Base-by-base conservation (phyloP, 164 flowering plant genomes). In the Houttuynia cordata region DNA sequence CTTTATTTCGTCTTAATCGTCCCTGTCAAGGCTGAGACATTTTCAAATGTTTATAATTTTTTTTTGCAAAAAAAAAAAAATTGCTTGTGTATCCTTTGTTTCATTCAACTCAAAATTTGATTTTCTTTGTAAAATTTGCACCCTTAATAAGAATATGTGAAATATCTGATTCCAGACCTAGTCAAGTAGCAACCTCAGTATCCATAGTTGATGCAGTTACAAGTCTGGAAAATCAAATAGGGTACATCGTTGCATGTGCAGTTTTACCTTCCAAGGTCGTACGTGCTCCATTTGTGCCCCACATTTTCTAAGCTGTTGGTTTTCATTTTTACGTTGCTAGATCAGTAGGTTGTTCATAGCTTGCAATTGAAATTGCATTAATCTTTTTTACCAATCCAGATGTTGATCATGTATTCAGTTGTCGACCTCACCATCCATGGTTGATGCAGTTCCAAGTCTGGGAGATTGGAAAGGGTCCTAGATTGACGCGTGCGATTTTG, bases 221-320 rank as follows among this genome's bases (percentile, higher is more conserved):
- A 22, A 15, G 64, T 62, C 64, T 62, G 57, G 57, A 13, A 53
- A 23, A 62, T 39, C 8, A 12, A n/a, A 39, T 10, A 30, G 13
- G 64, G 49, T 50, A 47, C 19, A 51, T 56, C 57, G 53, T 53
- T 45, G 53, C 64, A 62, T 56, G 57, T 39, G 64, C 14, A n/a
- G 39, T 19, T 41, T 15, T 15, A 51, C 45, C 57, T 39, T 24
- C 37, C 18, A 14, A 53, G 21, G 57, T 39, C 57, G 22, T 57
- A 40, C 64, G 64, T 62, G 64, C 64, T 62, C 64, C 64, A 52
- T 62, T 62, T 39, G 64, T 45, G 64, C 64, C 23, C 55, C 20
- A 62, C 64, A 62, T 1, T 5, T 1, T 12, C 2, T 19, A 3
- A 45, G 8, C 49, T 2, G 9, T 17, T 45, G 17, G 49, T 12